phyloP scores from a whole-genome alignment of 1,284 basidiomycete species.

The Thecaphora frezii region DNA sequence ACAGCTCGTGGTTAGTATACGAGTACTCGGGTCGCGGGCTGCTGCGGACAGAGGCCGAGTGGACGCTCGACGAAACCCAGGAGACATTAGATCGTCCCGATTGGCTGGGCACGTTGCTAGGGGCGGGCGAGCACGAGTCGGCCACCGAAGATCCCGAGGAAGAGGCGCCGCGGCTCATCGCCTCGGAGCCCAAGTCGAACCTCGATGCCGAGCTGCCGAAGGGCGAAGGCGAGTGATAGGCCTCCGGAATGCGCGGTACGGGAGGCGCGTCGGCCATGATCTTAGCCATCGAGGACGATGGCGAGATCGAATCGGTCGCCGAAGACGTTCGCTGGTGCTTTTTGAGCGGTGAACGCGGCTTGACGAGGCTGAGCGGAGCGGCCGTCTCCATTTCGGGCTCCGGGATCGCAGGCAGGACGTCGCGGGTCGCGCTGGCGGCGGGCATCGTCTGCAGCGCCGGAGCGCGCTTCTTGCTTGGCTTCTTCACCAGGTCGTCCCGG shows the following conservation, averaged over 20 bases:
- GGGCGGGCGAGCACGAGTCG: conserved; percentile 28
- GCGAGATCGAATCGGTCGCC: conserved; percentile 1
- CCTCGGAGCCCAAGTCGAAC: neutral
- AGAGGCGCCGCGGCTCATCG: conserved; percentile 11
- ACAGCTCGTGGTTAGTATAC: conserved; percentile 40
- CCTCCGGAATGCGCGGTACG: conserved; percentile 29
- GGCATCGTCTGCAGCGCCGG: conserved; percentile 1
- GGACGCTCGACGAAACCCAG: conserved; percentile 37
- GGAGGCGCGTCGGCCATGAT: conserved; percentile 40
- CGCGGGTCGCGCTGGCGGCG: conserved; percentile 1
- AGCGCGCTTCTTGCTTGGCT: conserved; percentile 1
- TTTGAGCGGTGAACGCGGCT: conserved; percentile 10
- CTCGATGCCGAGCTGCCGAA: neutral
- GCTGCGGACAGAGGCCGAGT: conserved; percentile 25
- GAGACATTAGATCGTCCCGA: conserved; percentile 36
- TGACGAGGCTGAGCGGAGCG: conserved; percentile 10
- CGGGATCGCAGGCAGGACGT: neutral
- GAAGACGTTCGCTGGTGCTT: neutral
- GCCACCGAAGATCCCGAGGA: conserved; percentile 27
- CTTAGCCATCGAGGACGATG: conserved; percentile 19
- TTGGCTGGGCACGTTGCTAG: conserved; percentile 32
- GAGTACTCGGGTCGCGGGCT: conserved; percentile 30
- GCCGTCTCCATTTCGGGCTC: neutral
- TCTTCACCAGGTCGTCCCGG: neutral
- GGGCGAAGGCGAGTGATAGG: conserved; percentile 10